phyloP scores from a whole-genome alignment of 495 filamentous ascomycete species.

The Hypoxylon crocopeplum region DNA sequence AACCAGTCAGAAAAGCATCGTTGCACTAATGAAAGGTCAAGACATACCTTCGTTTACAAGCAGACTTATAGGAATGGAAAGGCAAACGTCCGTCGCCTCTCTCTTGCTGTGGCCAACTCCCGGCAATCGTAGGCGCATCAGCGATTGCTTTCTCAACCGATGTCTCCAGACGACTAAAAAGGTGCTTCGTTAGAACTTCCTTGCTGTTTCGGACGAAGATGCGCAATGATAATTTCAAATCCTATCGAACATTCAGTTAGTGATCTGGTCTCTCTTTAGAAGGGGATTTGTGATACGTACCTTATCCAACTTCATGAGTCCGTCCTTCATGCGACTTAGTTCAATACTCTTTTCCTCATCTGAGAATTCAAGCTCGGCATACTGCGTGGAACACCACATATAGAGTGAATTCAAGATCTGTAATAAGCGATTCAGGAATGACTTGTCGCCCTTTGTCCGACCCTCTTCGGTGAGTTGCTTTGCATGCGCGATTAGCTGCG shows the following conservation, averaged over 20 bases:
- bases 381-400: constrained; percentile 59
- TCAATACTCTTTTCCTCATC: constrained; percentile 49
- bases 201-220: constrained; percentile 43
- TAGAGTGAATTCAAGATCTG: constrained; percentile 59
- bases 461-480: constrained; percentile 54
- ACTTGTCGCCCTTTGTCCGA: constrained; percentile 1
- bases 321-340: constrained; percentile 43
- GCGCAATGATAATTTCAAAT: constrained; percentile 42
- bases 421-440: constrained; percentile 53
- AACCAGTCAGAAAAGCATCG: constrained; percentile 23
- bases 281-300: constrained; percentile 41
- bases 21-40: constrained; percentile 27
- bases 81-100: constrained; percentile 53
- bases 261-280: background rate
- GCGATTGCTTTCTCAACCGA: constrained; percentile 37
- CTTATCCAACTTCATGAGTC: constrained; percentile 50
- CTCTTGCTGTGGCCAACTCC: constrained; percentile 54
- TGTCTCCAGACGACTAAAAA: constrained; percentile 49
- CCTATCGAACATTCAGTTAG: background rate
- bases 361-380: constrained; percentile 49
- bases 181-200: constrained; percentile 46
- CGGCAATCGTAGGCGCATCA: constrained; percentile 43
- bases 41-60: constrained; percentile 56
- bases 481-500: constrained; percentile 63
- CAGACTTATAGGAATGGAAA: constrained; percentile 64